Evolutionary conservation across 352 stramenopile genomes (phyloP).

Genomic region (Peronospora farinosa): DNA sequence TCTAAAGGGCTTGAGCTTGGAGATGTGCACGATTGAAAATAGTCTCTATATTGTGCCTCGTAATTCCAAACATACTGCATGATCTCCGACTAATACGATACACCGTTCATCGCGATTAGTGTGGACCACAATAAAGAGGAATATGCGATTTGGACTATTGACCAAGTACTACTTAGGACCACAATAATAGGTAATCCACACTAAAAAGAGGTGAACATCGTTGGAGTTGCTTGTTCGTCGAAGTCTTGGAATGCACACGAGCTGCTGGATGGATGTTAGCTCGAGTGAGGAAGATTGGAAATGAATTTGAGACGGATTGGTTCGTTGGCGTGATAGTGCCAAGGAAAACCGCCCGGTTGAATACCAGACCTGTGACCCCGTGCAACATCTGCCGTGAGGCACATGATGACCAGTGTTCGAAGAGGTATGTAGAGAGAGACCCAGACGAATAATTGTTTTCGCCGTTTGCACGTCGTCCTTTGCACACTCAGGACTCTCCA

Average conservation of each 20-base stretch:
- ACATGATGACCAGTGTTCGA: not conserved
- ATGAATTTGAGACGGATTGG: not conserved
- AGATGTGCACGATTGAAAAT: no score
- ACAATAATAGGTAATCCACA: no score
- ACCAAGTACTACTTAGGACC: no score
- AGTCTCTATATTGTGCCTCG: no score
- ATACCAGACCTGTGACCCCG: not conserved
- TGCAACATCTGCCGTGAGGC: not conserved
- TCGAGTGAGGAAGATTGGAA: conserved; percentile 8
- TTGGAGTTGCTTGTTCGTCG: not conserved
- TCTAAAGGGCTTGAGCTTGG: no score
- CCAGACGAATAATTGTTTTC: not conserved
- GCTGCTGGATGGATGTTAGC: not conserved
- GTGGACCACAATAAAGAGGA: no score
- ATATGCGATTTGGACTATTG: no score
- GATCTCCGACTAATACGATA: no score
- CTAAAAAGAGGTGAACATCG: conserved; percentile 15
- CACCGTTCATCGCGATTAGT: no score
- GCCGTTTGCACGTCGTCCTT: not conserved
- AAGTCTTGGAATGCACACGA: not conserved
- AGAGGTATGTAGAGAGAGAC: not conserved
- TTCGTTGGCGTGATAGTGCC: not conserved
- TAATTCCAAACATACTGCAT: no score
- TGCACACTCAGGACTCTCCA: not conserved
- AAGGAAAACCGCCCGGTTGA: not conserved